These are phyloP conservation scores for Termitomyces sp. DNA, from an alignment of 768 basidiomycete species.

Conservation along the genomic window DNA sequence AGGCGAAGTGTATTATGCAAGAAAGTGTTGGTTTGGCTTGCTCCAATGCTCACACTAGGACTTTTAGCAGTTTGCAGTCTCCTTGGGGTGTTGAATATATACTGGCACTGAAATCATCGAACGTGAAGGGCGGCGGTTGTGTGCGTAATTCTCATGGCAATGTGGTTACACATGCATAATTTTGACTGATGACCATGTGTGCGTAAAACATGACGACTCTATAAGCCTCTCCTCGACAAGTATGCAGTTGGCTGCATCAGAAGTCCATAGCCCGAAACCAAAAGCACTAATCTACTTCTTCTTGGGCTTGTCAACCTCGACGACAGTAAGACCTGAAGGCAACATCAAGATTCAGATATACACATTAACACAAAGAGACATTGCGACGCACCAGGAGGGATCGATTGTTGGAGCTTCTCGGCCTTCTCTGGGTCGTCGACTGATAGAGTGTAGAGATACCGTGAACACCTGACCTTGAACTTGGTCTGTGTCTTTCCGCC, in stretches of 20 bases:
- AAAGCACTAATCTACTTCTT: constrained; percentile 40
- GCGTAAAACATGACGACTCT: constrained; percentile 13
- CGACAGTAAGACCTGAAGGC: constrained; percentile 75
- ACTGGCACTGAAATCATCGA: constrained; percentile 2
- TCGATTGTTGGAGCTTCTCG: constrained; percentile 91
- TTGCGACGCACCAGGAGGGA: constrained; percentile 85
- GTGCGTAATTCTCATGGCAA: constrained; percentile 17
- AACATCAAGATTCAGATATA: background rate
- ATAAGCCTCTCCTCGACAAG: constrained; percentile 11
- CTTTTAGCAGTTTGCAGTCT: constrained; percentile 16
- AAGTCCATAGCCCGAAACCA: constrained; percentile 51
- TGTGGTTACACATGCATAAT: constrained; percentile 27
- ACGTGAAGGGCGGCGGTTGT: constrained; percentile 2
- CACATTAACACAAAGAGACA: background rate
- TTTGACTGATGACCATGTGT: constrained; percentile 22
- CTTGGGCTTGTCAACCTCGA: constrained; percentile 87
- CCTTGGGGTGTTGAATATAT: constrained; percentile 16
- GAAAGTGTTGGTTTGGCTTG: constrained; percentile 10
- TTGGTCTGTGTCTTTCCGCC: constrained; percentile 83
- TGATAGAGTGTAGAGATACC: constrained; percentile 96
- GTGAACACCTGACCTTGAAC: constrained; percentile 97
- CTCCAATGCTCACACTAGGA: constrained; percentile 18
- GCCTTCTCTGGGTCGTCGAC: constrained; percentile 98
- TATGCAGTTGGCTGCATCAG: constrained; percentile 16
- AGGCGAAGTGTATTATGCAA: constrained; percentile 17